These are phyloP conservation scores for Ceratobasidium sp. DNA, from an alignment of 1,284 basidiomycete genomes.

Conservation along the genomic window DNA sequence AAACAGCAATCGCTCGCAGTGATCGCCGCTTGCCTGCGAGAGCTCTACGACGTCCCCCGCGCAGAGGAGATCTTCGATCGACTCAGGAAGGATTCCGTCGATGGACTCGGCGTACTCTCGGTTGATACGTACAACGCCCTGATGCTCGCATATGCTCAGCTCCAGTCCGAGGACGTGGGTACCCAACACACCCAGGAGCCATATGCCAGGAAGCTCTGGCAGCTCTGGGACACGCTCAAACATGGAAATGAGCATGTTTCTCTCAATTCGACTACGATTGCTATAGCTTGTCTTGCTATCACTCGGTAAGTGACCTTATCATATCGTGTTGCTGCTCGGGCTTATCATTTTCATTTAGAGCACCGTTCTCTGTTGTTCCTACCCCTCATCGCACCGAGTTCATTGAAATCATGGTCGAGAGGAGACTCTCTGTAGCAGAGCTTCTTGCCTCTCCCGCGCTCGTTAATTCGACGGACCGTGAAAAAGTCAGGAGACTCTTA, in stretches of 20 bases:
- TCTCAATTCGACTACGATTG: constrained; percentile 74
- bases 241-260: constrained; percentile 62
- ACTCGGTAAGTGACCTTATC: constrained; percentile 61
- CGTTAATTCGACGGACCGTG: constrained; percentile 57
- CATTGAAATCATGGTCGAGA: constrained; percentile 65
- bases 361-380: constrained; percentile 23
- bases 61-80: constrained; percentile 76
- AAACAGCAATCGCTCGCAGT: constrained; percentile 78
- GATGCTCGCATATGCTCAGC: constrained; percentile 71
- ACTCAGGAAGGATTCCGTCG: constrained; percentile 59
- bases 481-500: constrained; percentile 67
- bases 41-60: constrained; percentile 77
- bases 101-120: constrained; percentile 58
- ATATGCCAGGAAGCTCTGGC: constrained; percentile 73
- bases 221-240: constrained; percentile 71
- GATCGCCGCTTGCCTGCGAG: constrained; percentile 83
- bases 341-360: constrained; percentile 22
- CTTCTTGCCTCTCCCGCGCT: constrained; percentile 73
- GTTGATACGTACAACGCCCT: constrained; percentile 67
- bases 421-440: constrained; percentile 65
- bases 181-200: constrained; percentile 50
- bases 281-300: constrained; percentile 72
- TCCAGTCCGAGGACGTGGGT: constrained; percentile 64
- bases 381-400: constrained; percentile 54
- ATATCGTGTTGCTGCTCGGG: not conserved